Evolutionary conservation across 192 early-diverging fungal genomes (phyloP), one percentile per base, ranked within the genome.

Genomic region (Dissophora globulifera): DNA sequence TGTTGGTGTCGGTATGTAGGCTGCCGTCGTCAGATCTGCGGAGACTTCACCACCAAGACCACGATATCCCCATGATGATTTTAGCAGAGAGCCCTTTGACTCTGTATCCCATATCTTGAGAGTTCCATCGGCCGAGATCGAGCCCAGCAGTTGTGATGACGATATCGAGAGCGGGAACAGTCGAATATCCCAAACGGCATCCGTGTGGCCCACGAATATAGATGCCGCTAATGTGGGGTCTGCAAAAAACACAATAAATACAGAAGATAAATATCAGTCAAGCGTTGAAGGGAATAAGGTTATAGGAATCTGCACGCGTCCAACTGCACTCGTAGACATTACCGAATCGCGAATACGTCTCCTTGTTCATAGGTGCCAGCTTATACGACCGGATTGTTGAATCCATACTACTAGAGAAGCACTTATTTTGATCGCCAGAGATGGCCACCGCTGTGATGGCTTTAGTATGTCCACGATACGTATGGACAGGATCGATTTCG

Each of bases 151-250:
- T n/a, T 80, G 68, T 30, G 81, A 78, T 23, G 83, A 70, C 27
- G 82, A 62, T 30, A 81, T 75, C 7, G 58, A 69, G 8, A 87
- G 51, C 19, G 90, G 87, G 57, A 90, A 89, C 7, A 92, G 69
- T 56, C 87, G 85, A 63, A 94, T 79, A 42, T 92, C 91, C 94
- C 94, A 95, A n/a, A 95, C 88, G 6, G 87, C 86, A 60, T 94
- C 93, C 2, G 93, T 91, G 66, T 95, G 94, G 2, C 91, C 92
- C 29, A 93, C 84, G 53, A 85, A 92, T 1, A 87, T 88, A 17
- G 88, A 81, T 15, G 82, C 56, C 26, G 88, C 82, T 35, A 88
- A 30, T 7, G 84, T 79, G 11, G 80, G 72, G 57, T 88, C 86
- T 85, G 64, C n/a, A 16, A 25, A 2, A 6, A 23, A 16, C 17